These are phyloP conservation scores for Capsella bursapastoris DNA, from an alignment of 345 rosid species.

Conservation along the genomic window DNA sequence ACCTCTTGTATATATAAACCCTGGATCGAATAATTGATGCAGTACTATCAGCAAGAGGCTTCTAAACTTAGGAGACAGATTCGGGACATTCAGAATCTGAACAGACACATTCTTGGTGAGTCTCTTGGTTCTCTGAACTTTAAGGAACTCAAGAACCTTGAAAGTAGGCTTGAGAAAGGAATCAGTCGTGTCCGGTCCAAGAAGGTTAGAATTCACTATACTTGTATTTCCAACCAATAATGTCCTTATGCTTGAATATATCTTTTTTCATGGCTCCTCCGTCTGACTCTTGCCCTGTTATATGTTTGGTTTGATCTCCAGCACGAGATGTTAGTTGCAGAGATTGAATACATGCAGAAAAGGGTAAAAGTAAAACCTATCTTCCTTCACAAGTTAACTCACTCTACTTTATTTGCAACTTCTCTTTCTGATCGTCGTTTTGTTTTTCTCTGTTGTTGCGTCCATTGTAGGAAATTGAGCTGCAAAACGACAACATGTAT, in stretches of 20 bases:
- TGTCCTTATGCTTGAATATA: not conserved
- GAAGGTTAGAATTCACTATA: constrained; percentile 57
- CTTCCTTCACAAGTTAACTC: constrained; percentile 23
- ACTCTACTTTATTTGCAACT: not conserved
- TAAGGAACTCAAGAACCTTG: constrained; percentile 85
- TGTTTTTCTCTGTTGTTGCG: not conserved
- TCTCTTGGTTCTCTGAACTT: constrained; percentile 61
- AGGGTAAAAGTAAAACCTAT: constrained; percentile 56
- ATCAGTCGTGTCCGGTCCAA: constrained; percentile 81
- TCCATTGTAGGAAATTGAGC: constrained; percentile 71
- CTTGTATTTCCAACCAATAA: not conserved
- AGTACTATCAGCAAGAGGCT: constrained; percentile 94
- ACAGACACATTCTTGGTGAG: constrained; percentile 88
- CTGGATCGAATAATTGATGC: constrained; percentile 12
- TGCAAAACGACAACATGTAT: constrained; percentile 79
- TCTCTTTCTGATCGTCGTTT: not conserved
- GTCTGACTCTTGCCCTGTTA: constrained; percentile 25
- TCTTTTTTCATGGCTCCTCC: not conserved
- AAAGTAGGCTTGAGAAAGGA: constrained; percentile 77
- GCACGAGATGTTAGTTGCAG: constrained; percentile 84
- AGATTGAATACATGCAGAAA: constrained; percentile 95
- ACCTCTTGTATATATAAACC: not conserved
- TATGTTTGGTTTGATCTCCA: constrained; percentile 39
- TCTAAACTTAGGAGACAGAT: constrained; percentile 79
- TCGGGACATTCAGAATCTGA: constrained; percentile 69